Evolutionary conservation across 73 alveolate species (phyloP), one percentile per base, ranked within the genome.

Genomic region (Paramecium caudatum): DNA sequence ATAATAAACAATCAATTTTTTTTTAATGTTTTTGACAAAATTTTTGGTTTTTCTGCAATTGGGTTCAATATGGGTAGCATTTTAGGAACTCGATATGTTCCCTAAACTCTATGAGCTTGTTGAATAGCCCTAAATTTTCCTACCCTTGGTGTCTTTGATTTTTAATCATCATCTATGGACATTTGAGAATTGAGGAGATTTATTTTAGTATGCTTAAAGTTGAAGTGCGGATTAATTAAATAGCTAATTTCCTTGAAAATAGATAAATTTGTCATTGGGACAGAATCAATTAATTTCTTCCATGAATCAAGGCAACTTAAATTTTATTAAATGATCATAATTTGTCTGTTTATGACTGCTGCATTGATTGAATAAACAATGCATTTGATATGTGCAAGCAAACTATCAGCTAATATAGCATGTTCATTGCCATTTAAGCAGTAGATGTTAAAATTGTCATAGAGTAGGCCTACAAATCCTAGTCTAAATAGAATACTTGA

Each of bases 341-440:
- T 27, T 21, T 55, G 30, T 55, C 80, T 55, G n/a, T 23, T 5
- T 0, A 43, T 55, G 1, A 55, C 30, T 55, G 80, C 23, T 2
- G 80, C 80, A 55, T 55, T 55, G 5, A 55, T 55, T 6, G 80
- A 55, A 55, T 55, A 55, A 23, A 55, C 80, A 23, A 55, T 55
- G 6, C 80, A 55, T 55, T 55, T 55, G 2, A 55, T 43, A 55
- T 55, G 80, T 27, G 80, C 45, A 55, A 55, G 80, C 9, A 55
- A 43, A 55, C 80, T 21, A 23, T 55, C 80, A 27, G 80, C 80
- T 21, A 55, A 0, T 9, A 55, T 19, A 23, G 30, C 80, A 55
- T 55, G 80, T 55, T 55, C 80, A 55, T 23, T 55, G 23, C 80
- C 80, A 55, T 55, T 55, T 25, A 55, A 23, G 13, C 80, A 55